These are phyloP conservation scores for Trametes coccinea DNA, from an alignment of 768 basidiomycete species.

Conservation along the genomic window DNA sequence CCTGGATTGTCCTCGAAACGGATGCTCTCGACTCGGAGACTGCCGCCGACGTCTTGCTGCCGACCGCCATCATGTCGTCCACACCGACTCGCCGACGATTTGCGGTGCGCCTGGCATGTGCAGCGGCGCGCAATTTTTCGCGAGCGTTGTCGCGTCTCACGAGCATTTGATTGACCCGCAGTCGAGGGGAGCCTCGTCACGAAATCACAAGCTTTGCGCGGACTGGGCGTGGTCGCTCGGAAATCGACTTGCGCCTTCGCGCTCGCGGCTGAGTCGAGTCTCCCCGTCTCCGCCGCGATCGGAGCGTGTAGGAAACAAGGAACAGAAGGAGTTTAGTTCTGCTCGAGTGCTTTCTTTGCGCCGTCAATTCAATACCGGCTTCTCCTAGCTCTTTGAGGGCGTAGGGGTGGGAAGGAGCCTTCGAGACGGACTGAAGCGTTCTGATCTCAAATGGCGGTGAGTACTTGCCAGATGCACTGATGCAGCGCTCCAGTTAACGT, in stretches of 20 bases:
- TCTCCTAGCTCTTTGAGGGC: too few species aligned
- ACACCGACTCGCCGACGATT: background rate
- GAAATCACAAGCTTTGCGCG: background rate
- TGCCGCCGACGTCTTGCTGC: constrained; percentile 3
- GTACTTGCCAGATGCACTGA: too few species aligned
- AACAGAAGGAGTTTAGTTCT: too few species aligned
- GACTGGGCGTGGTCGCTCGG: background rate
- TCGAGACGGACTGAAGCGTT: too few species aligned
- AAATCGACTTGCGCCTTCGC: constrained; percentile 5
- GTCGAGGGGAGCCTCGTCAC: background rate
- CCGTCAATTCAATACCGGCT: background rate
- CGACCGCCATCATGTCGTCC: background rate
- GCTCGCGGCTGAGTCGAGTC: too few species aligned
- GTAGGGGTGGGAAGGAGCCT: too few species aligned
- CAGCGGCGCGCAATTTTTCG: background rate
- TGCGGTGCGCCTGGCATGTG: background rate
- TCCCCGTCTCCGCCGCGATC: background rate
- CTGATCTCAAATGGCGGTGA: too few species aligned
- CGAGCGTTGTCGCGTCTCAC: background rate
- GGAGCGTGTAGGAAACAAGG: background rate
- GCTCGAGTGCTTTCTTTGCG: background rate
- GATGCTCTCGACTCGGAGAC: background rate
- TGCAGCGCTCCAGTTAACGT: too few species aligned
- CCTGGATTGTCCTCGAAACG: background rate
- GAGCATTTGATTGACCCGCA: constrained; percentile 1